Evolutionary conservation across 176 grass and related monocot genomes (phyloP).

Genomic region (Rhynchospora tenuis): DNA sequence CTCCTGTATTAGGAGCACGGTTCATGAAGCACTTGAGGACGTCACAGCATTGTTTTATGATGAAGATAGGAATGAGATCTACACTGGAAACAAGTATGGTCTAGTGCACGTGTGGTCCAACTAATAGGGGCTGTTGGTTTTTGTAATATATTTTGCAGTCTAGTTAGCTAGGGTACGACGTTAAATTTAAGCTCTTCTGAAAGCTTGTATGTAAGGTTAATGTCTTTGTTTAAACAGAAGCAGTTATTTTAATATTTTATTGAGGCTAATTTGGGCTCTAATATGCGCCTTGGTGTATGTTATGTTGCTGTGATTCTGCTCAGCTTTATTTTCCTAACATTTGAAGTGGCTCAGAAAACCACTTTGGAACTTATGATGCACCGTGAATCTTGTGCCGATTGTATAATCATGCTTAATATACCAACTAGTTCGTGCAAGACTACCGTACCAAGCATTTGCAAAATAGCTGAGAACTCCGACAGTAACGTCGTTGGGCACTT

Average conservation of each 20-base stretch:
- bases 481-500: too few species aligned
- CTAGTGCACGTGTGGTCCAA: slow-evolving; percentile 98
- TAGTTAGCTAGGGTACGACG: neutral
- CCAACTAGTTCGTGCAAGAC: too few species aligned
- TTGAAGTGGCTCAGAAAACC: neutral
- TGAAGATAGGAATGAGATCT: slow-evolving; percentile 94
- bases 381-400: too few species aligned
- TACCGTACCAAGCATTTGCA: too few species aligned
- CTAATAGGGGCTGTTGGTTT: slow-evolving; percentile 27
- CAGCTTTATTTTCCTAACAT: neutral
- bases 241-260: slow-evolving; percentile 5
- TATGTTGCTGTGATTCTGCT: neutral
- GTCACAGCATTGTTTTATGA: slow-evolving; percentile 94
- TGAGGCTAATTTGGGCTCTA: neutral
- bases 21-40: slow-evolving; percentile 80
- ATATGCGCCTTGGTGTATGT: neutral
- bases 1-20: slow-evolving; percentile 57
- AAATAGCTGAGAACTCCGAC: too few species aligned
- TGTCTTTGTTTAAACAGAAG: neutral
- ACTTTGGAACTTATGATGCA: too few species aligned
- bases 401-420: too few species aligned
- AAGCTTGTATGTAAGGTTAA: slow-evolving; percentile 2
- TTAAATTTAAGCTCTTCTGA: neutral
- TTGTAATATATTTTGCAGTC: slow-evolving; percentile 17
- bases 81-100: slow-evolving; percentile 87